phyloP scores from a whole-genome alignment of 441 rosid species.

The Populus hybrid region DNA sequence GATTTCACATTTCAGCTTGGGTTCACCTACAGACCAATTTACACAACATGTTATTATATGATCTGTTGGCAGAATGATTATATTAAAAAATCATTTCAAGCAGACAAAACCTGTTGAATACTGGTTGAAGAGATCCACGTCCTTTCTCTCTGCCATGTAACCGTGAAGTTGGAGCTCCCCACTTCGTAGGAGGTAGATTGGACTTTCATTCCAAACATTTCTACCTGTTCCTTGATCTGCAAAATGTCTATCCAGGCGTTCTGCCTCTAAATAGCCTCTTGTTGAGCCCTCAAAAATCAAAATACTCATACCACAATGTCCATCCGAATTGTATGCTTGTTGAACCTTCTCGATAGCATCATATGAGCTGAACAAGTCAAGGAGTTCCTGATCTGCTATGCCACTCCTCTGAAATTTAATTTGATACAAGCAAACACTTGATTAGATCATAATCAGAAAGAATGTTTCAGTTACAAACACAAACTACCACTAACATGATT shows the following conservation, averaged over 20 bases:
- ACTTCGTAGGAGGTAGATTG: slow-evolving; percentile 5
- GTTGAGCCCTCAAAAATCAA: slow-evolving; percentile 35
- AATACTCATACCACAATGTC: slow-evolving; percentile 35
- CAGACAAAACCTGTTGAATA: neutral
- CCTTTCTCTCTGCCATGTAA: slow-evolving; percentile 30
- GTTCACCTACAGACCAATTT: neutral
- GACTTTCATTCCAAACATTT: slow-evolving; percentile 21
- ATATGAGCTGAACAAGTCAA: slow-evolving; percentile 28
- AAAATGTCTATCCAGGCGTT: slow-evolving; percentile 29
- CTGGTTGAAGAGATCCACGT: slow-evolving; percentile 23
- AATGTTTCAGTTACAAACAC: neutral
- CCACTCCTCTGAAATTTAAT: slow-evolving; percentile 28
- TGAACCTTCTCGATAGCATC: slow-evolving; percentile 25
- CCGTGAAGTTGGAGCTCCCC: slow-evolving; percentile 35
- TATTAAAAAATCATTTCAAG: neutral
- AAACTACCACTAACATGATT: neutral
- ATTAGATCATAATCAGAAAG: neutral
- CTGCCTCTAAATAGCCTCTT: slow-evolving; percentile 36
- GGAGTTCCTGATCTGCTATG: slow-evolving; percentile 30
- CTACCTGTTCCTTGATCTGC: slow-evolving; percentile 30
- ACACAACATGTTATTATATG: neutral
- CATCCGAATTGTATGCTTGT: slow-evolving; percentile 24
- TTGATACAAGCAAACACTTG: neutral
- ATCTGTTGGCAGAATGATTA: neutral
- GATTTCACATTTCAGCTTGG: slow-evolving; percentile 11